Evolutionary conservation across 2,329 filamentous ascomycete species (phyloP), one percentile per base, ranked within the genome.

Genomic region (Xylariaceae sp.): DNA sequence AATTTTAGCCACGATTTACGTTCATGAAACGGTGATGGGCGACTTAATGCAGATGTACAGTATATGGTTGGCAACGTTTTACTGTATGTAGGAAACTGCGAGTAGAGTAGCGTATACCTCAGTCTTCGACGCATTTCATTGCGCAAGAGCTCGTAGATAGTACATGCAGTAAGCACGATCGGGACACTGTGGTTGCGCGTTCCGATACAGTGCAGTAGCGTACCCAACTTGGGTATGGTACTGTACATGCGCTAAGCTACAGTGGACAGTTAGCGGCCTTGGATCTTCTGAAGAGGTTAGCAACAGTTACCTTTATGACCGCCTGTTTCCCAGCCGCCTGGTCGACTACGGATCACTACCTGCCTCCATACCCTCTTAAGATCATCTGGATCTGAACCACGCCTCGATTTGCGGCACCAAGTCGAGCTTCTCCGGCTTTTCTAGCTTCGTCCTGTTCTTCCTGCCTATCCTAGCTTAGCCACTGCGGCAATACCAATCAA

Each of bases 191-290:
- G 6, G 13, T 51, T 15, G 13, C 11, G 13, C 23, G 49, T 23
- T n/a, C 49, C 49, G 15, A n/a, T 51, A 35, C 30, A 51, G 49
- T 35, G 49, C 49, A 51, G 49, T 51, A 51, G 49, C 49, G 49
- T 35, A 34, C 47, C 47, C 11, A 10, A 18, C 47, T 10, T n/a
- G 11, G 41, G 41, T 3, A 45, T n/a, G 41, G 41, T 45, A 45
- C 41, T 45, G 41, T 45, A 45, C 41, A 45, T 45, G 5, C 13
- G 10, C 13, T 45, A 13, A n/a, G 41, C 13, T 6, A n/a, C 37
- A 41, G 37, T 13, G 37, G 37, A 9, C 37, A 41, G 23, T 30
- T 30, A 30, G 23, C 23, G 23, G 23, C 23, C 23, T 30, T 30
- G 23, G 23, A 30, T 30, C 23, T 30, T 30, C 23, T 30, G 23